A percentile compares a stretch with the other conserved stretches of the same genome.
These are phyloP conservation scores for Fusarium sp. DNA, from an alignment of 2,329 filamentous ascomycete species.

Conservation along the genomic window DNA sequence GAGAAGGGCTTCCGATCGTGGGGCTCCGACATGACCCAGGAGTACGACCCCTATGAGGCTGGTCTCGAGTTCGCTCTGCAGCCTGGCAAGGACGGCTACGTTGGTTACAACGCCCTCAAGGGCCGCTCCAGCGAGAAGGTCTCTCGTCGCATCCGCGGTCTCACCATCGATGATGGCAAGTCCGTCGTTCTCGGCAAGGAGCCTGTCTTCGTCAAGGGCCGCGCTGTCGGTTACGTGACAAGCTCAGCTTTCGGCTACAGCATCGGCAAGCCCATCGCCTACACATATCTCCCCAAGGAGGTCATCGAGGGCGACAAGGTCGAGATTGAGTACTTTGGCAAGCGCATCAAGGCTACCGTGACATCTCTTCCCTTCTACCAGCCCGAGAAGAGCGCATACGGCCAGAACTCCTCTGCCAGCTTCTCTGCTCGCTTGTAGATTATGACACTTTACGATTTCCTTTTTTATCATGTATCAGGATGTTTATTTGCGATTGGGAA, in stretches of 20 bases:
- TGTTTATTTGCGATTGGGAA: neutral
- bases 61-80: conserved; percentile 65
- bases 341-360: conserved; percentile 65
- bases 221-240: conserved; percentile 67
- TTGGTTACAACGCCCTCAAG: conserved; percentile 64
- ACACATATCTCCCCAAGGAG: conserved; percentile 65
- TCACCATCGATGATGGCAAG: conserved; percentile 66
- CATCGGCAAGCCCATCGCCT: conserved; percentile 68
- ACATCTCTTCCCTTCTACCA: conserved; percentile 56
- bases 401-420: conserved; percentile 5
- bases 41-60: conserved; percentile 71
- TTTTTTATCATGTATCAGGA: neutral
- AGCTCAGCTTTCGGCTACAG: conserved; percentile 71
- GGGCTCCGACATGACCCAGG: conserved; percentile 69
- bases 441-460: conserved; percentile 12
- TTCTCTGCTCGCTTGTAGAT: conserved; percentile 33
- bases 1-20: conserved; percentile 70
- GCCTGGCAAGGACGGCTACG: conserved; percentile 59
- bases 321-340: conserved; percentile 72
- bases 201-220: conserved; percentile 64
- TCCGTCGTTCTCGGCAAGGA: conserved; percentile 72
- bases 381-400: conserved; percentile 34
- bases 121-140: conserved; percentile 53
- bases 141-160: conserved; percentile 57
- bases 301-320: conserved; percentile 62